Base-by-base conservation (phyloP, 2,329 filamentous ascomycete genomes). In the Aspergillus ochraceoroseus region DNA sequence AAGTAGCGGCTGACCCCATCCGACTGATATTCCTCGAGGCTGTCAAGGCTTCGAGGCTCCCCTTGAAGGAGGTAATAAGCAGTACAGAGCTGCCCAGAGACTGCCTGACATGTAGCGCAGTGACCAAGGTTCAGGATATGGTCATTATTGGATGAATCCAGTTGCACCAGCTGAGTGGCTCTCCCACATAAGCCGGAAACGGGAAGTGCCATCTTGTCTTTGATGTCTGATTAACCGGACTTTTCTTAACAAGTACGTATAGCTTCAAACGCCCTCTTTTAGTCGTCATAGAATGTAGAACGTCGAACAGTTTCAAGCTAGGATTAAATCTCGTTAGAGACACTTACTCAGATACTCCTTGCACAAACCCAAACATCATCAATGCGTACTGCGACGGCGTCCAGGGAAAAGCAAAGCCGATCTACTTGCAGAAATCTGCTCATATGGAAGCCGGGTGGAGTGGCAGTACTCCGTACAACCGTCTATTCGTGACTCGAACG, bases 51-150 rank as follows among this genome's bases (percentile, higher is more conserved):
- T 1, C 57, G 32, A 18, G 66, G 64, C 17, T 53, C 51, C 14
- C 56, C 38, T 7, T 66, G 63, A 13, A 76, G 53, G 7, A 55
- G 49, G 15, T 70, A 60, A 41, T 70, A 69, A n/a, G 68, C 69
- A 14, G 63, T 60, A 39, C 61, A 70, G 6, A 75, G 59, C 7
- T 70, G 59, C 13, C 75, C 75, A 12, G 70, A 71, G 19, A 65
- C 62, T 31, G 63, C 63, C 11, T 74, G 69, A 55, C 74, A 79
- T 17, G 57, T 64, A 43, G 58, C 57, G 62, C 76, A 79, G 51
- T 77, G 71, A 55, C 75, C 79, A 46, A 78, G 46, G 34, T 61
- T 48, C n/a, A 62, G 52, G 9, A 44, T 40, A 13, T 45, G 46
- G 18, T 46, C 49, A 28, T 56, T 48, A 32, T 31, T 41, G 8